Evolutionary conservation across 23 red algal genomes (phyloP).

Genomic region (Gracilariopsis chorda): DNA sequence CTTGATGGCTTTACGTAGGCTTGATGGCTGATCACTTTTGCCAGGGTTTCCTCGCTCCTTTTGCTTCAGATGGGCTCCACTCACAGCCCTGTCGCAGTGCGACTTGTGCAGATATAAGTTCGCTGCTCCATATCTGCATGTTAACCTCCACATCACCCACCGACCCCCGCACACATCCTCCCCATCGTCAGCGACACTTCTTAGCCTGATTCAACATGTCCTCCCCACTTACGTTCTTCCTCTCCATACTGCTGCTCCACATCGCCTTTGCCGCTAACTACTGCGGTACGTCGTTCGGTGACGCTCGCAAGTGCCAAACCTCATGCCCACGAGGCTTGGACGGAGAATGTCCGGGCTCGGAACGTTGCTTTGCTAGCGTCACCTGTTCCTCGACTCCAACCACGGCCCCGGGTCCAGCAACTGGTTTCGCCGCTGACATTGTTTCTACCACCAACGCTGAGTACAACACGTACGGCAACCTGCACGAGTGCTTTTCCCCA

Average conservation of each 20-base stretch:
- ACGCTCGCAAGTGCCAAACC: background rate
- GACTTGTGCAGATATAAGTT: too few species aligned
- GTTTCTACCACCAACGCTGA: background rate
- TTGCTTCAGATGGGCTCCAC: too few species aligned
- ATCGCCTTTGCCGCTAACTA: background rate
- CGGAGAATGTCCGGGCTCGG: slow-evolving; percentile 16
- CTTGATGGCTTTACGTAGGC: too few species aligned
- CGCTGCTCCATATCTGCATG: too few species aligned
- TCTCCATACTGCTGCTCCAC: background rate
- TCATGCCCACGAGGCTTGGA: slow-evolving; percentile 32
- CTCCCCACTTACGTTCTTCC: background rate
- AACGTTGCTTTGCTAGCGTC: slow-evolving; percentile 17
- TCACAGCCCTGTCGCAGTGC: too few species aligned
- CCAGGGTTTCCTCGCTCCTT: too few species aligned
- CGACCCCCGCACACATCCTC: too few species aligned
- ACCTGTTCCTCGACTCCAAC: background rate
- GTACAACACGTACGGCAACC: background rate
- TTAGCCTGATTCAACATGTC: background rate
- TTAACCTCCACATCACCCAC: too few species aligned
- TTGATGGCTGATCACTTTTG: too few species aligned
- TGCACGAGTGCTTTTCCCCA: background rate
- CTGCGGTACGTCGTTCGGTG: slow-evolving; percentile 16
- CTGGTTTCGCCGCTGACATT: background rate
- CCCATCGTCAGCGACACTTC: too few species aligned
- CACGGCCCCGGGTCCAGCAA: background rate